Conservation (phyloP, 1,139 yeast genomes). For the Nakaseomyces sp. region DNA sequence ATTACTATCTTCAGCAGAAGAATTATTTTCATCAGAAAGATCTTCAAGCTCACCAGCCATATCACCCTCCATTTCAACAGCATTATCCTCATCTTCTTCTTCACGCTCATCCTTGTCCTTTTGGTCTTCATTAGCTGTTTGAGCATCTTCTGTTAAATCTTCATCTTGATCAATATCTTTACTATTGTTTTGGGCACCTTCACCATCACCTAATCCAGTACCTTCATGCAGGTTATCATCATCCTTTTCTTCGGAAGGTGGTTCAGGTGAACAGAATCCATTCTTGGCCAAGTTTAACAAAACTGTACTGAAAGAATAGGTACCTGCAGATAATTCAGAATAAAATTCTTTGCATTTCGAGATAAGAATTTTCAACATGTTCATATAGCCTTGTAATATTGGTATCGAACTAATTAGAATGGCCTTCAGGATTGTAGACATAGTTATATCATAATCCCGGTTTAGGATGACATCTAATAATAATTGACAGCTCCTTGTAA, state of each 20-base stretch:
- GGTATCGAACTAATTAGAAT: constrained; percentile 50
- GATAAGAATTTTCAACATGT: constrained; percentile 38
- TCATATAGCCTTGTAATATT: constrained; percentile 44
- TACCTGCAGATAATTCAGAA: constrained; percentile 47
- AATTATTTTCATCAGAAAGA: constrained; percentile 59
- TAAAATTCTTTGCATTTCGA: constrained; percentile 41
- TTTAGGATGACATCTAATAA: constrained; percentile 29
- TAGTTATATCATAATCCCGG: constrained; percentile 34
- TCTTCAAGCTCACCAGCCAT: constrained; percentile 92
- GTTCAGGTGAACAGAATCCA: constrained; percentile 92
- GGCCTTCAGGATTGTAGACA: constrained; percentile 34
- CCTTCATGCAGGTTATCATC: constrained; percentile 66
- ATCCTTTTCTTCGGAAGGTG: constrained; percentile 59
- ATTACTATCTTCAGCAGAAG: constrained; percentile 46
- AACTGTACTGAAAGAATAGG: constrained; percentile 49
- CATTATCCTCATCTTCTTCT: constrained; percentile 60
- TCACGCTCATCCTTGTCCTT: constrained; percentile 51
- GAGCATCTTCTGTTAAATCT: constrained; percentile 82
- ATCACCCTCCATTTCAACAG: constrained; percentile 91
- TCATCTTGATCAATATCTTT: constrained; percentile 91
- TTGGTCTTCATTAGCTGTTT: constrained; percentile 70
- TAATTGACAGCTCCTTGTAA: constrained; percentile 30
- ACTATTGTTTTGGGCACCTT: constrained; percentile 72
- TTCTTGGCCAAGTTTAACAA: constrained; percentile 59
- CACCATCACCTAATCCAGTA: constrained; percentile 97